These are phyloP conservation scores for Bretziella fagacearum DNA, from an alignment of 2,329 filamentous ascomycete species.

Conservation along the genomic window DNA sequence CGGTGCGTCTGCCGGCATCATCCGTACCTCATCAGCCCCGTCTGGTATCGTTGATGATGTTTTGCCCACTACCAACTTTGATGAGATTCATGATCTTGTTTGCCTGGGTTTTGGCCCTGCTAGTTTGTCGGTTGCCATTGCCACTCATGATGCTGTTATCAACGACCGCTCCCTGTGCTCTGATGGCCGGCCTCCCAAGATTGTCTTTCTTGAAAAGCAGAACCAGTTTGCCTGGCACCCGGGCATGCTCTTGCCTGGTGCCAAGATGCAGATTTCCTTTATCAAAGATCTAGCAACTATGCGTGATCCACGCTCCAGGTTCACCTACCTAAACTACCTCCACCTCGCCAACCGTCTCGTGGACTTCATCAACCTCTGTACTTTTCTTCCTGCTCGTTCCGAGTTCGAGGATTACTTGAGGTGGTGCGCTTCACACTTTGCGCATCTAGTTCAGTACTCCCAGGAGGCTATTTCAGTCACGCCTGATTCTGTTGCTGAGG, in stretches of 20 bases:
- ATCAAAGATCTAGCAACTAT: slow-evolving; percentile 89
- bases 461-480: slow-evolving; percentile 59
- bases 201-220: slow-evolving; percentile 81
- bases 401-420: slow-evolving; percentile 94
- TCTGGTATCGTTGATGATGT: slow-evolving; percentile 16
- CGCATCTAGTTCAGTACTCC: slow-evolving; percentile 53
- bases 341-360: slow-evolving; percentile 66
- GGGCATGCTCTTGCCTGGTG: slow-evolving; percentile 83
- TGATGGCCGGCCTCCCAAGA: slow-evolving; percentile 38
- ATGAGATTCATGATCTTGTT: slow-evolving; percentile 64
- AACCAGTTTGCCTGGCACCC: slow-evolving; percentile 75
- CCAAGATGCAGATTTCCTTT: slow-evolving; percentile 96
- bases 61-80: slow-evolving; percentile 35
- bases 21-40: not conserved
- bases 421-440: slow-evolving; percentile 77
- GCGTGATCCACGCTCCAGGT: slow-evolving; percentile 71
- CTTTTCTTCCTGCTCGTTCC: slow-evolving; percentile 67
- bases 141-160: slow-evolving; percentile 64
- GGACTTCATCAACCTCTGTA: slow-evolving; percentile 78
- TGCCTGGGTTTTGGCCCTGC: slow-evolving; percentile 90
- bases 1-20: not conserved
- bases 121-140: slow-evolving; percentile 74
- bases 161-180: slow-evolving; percentile 25
- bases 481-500: slow-evolving; percentile 33
- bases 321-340: slow-evolving; percentile 93